Percentiles rank a stretch among this genome's conserved stretches.
phyloP scores from a whole-genome alignment of 148 eudicot species.

The Vaccinium myrtillus region DNA sequence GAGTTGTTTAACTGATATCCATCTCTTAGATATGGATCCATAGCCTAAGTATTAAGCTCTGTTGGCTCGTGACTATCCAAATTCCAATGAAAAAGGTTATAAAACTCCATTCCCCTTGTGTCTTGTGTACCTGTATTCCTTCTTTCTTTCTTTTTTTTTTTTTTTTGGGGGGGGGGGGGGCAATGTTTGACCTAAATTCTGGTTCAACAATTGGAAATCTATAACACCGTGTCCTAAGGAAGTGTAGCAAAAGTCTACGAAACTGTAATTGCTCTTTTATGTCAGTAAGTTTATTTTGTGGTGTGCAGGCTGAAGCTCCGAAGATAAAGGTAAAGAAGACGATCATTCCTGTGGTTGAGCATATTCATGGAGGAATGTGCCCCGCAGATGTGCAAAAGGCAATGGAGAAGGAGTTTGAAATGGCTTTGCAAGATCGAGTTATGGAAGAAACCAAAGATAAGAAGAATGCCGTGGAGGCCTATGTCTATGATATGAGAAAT shows the following conservation, averaged over 20 bases:
- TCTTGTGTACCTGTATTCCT: neutral
- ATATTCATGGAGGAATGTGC: conserved; percentile 53
- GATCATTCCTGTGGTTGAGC: conserved; percentile 50
- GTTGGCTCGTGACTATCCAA: neutral
- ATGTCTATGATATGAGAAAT: conserved; percentile 83
- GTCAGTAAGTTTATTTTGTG: neutral
- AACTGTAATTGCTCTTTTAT: neutral
- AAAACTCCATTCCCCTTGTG: neutral
- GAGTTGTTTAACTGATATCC: neutral
- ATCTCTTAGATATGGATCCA: neutral
- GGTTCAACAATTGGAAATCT: neutral
- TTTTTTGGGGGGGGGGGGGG: neutral
- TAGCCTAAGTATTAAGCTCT: neutral
- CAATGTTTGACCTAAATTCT: neutral
- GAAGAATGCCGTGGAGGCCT: conserved; percentile 79
- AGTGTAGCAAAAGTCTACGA: neutral
- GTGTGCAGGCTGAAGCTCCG: conserved; percentile 50
- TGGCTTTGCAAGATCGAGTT: conserved; percentile 82
- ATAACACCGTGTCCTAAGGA: neutral
- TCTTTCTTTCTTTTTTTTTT: too few species aligned
- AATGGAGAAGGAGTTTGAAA: conserved; percentile 78
- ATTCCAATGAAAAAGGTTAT: neutral
- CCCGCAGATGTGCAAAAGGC: conserved; percentile 57
- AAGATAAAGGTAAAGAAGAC: conserved; percentile 71
- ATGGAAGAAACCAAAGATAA: conserved; percentile 87